Conservation (phyloP, 805 yeast species). For the Priceomyces castillae region DNA sequence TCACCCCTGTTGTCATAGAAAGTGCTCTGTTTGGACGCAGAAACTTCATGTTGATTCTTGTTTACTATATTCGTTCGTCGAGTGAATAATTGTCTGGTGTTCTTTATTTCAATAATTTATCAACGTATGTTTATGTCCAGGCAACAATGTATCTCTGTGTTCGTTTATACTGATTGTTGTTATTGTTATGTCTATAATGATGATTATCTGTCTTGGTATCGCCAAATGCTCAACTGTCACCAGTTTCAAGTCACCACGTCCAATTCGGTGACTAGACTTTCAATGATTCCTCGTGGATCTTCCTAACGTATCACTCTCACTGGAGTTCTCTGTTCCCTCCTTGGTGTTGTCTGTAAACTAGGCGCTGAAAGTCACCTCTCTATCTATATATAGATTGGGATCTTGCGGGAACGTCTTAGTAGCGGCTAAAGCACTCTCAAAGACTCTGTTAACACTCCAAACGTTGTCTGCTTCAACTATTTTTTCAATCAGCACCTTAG, state of each 20-base stretch:
- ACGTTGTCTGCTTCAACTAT: neutral
- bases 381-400: neutral
- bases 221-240: neutral
- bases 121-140: too few relatives aligned
- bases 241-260: neutral
- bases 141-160: neutral
- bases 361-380: neutral
- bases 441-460: neutral
- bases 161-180: neutral
- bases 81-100: neutral
- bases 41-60: slow-evolving; percentile 11
- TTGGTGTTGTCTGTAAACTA: neutral
- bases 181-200: neutral
- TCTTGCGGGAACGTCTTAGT: neutral
- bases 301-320: neutral
- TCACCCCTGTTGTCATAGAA: slow-evolving; percentile 19
- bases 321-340: neutral
- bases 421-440: neutral
- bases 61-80: neutral
- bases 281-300: neutral
- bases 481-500: neutral
- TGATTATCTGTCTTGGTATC: neutral
- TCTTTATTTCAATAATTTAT: neutral
- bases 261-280: neutral
- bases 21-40: slow-evolving; percentile 23